phyloP scores from a whole-genome alignment of 2,329 filamentous ascomycete genomes.

The Talaromyces sp. region DNA sequence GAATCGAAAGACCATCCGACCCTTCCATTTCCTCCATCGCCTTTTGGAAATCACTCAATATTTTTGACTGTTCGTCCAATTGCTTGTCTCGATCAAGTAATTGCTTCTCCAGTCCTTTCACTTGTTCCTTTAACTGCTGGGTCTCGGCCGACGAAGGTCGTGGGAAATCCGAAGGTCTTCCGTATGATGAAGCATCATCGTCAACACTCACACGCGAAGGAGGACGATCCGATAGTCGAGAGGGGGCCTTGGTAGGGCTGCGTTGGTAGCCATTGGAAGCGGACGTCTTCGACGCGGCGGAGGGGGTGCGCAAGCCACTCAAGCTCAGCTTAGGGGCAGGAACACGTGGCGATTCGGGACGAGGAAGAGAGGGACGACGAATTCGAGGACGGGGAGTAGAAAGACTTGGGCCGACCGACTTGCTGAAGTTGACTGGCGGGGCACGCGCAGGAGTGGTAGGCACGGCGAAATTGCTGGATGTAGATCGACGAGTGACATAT shows the following conservation, averaged over 20 bases:
- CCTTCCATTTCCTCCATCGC: slow-evolving; percentile 82
- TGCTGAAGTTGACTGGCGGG: slow-evolving; percentile 78
- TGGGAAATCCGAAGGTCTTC: slow-evolving; percentile 35
- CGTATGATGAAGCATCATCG: slow-evolving; percentile 37
- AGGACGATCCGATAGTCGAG: slow-evolving; percentile 42
- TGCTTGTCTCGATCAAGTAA: slow-evolving; percentile 84
- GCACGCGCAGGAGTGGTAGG: slow-evolving; percentile 70
- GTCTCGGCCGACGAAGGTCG: slow-evolving; percentile 32
- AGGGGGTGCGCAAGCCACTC: slow-evolving; percentile 59
- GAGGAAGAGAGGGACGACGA: slow-evolving; percentile 73
- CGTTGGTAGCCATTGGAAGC: slow-evolving; percentile 49
- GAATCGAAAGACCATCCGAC: slow-evolving; percentile 74
- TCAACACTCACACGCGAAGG: slow-evolving; percentile 44
- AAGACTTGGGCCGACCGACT: slow-evolving; percentile 75
- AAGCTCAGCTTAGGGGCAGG: slow-evolving; percentile 60
- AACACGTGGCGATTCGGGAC: slow-evolving; percentile 79
- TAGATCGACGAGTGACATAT: slow-evolving; percentile 59
- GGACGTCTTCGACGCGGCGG: slow-evolving; percentile 44
- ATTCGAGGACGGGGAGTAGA: slow-evolving; percentile 70
- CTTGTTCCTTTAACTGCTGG: slow-evolving; percentile 64
- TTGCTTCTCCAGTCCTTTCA: slow-evolving; percentile 71
- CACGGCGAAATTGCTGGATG: slow-evolving; percentile 54
- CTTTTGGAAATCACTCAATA: slow-evolving; percentile 85
- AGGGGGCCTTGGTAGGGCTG: slow-evolving; percentile 44
- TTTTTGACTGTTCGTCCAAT: slow-evolving; percentile 82